phyloP scores from a whole-genome alignment of 108 stramenopile genomes.

The Stephanodiscus minutulus region DNA sequence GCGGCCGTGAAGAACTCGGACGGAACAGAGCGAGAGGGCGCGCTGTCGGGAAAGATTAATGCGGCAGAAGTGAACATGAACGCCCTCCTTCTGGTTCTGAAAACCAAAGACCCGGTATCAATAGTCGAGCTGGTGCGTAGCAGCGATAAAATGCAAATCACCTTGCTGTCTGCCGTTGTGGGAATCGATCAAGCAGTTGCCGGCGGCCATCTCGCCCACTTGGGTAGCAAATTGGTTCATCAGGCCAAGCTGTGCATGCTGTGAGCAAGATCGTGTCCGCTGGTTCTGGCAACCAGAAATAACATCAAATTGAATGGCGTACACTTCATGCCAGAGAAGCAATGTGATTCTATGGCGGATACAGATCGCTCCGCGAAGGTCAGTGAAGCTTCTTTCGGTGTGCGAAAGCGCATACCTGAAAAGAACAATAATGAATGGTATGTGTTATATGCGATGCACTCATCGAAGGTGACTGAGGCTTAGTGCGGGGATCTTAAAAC shows the following conservation, averaged over 20 bases:
- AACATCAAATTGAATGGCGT: constrained; percentile 8
- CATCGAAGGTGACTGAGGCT: no score
- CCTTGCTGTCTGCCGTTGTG: constrained; percentile 12
- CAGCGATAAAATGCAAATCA: constrained; percentile 12
- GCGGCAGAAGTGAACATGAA: constrained; percentile 27
- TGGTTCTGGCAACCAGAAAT: neutral
- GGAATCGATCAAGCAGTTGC: constrained; percentile 23
- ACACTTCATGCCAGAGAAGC: no score
- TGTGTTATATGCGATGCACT: no score
- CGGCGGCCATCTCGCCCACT: constrained; percentile 21
- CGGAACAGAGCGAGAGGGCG: neutral
- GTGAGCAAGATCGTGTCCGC: neutral
- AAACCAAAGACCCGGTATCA: constrained; percentile 33
- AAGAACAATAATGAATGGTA: no score
- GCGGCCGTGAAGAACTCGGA: neutral
- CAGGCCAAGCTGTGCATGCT: constrained; percentile 13
- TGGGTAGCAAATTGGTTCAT: constrained; percentile 35
- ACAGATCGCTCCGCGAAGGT: no score
- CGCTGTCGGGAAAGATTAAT: neutral
- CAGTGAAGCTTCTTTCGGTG: no score
- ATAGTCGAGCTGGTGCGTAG: constrained; percentile 21
- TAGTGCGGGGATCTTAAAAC: no score
- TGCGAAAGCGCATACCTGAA: no score
- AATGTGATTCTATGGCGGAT: neutral
- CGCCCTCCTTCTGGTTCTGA: constrained; percentile 24